Evolutionary conservation across 768 basidiomycete genomes (phyloP).

Genomic region (Panaeolus papilionaceus): DNA sequence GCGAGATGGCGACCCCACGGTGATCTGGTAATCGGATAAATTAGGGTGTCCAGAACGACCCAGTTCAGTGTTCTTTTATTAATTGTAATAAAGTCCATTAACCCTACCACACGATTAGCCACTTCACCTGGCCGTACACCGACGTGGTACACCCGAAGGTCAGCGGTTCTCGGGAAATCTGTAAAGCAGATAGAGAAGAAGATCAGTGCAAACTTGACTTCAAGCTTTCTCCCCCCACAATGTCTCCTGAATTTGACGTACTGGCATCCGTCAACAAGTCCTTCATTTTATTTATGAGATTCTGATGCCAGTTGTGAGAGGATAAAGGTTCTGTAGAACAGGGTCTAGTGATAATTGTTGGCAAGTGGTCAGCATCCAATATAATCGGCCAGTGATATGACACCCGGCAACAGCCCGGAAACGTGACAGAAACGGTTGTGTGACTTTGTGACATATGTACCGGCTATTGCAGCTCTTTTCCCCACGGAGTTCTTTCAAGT

Average conservation of each 20-base stretch:
- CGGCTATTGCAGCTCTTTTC: not conserved
- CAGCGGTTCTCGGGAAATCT: slow-evolving; percentile 82
- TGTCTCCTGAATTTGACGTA: slow-evolving; percentile 40
- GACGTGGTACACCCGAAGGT: slow-evolving; percentile 81
- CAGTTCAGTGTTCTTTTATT: not conserved
- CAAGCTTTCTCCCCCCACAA: not conserved
- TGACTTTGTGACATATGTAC: not conserved
- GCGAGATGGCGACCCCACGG: slow-evolving; percentile 76
- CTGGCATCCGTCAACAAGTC: slow-evolving; percentile 70
- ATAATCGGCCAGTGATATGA: not conserved
- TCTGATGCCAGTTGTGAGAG: not conserved
- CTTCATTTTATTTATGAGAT: slow-evolving; percentile 52
- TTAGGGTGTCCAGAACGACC: slow-evolving; percentile 8
- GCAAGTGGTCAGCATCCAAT: not conserved
- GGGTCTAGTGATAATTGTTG: slow-evolving; percentile 3
- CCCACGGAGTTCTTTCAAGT: not conserved
- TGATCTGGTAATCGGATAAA: slow-evolving; percentile 51
- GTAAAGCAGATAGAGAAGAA: slow-evolving; percentile 13
- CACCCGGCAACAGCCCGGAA: not conserved
- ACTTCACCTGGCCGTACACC: slow-evolving; percentile 79
- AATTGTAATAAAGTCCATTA: not conserved
- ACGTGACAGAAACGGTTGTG: not conserved
- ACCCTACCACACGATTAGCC: slow-evolving; percentile 75
- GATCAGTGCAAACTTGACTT: not conserved
- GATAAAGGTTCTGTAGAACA: not conserved